phyloP scores from a whole-genome alignment of 2,329 filamentous ascomycete genomes.

The Drechslerella stenobrocha region DNA sequence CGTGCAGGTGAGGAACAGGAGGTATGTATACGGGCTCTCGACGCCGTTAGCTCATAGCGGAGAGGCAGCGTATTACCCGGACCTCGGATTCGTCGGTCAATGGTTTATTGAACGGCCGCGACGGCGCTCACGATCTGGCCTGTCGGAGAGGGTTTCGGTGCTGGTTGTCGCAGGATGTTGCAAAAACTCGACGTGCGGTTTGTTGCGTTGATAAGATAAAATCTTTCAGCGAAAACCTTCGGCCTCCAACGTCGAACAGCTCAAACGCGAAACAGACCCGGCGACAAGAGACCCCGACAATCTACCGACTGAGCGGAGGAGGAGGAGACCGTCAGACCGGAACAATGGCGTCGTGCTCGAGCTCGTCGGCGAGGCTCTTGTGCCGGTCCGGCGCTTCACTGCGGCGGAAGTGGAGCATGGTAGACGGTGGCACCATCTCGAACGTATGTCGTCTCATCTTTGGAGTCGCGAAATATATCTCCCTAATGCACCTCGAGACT shows the following conservation, averaged over 20 bases:
- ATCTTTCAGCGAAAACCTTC: slow-evolving; percentile 11
- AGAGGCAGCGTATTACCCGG: background rate
- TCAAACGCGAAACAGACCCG: slow-evolving; percentile 8
- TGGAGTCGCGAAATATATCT: background rate
- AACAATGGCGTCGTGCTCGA: slow-evolving; percentile 37
- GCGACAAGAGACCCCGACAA: slow-evolving; percentile 7
- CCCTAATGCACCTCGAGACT: background rate
- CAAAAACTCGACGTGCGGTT: slow-evolving; percentile 7
- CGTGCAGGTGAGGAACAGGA: background rate
- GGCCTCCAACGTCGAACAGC: slow-evolving; percentile 3
- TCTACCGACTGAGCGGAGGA: slow-evolving; percentile 7
- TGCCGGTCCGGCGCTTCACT: slow-evolving; percentile 34
- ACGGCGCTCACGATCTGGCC: background rate
- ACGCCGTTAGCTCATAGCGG: slow-evolving; percentile 21
- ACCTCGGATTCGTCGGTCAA: slow-evolving; percentile 2
- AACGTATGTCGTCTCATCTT: slow-evolving; percentile 5
- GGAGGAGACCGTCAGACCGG: slow-evolving; percentile 1
- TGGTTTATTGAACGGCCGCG: slow-evolving; percentile 7
- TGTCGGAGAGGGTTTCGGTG: slow-evolving; percentile 16
- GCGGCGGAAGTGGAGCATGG: slow-evolving; percentile 23
- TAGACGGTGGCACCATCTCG: slow-evolving; percentile 11
- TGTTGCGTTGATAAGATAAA: slow-evolving; percentile 43
- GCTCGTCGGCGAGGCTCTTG: slow-evolving; percentile 42
- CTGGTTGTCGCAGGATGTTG: too few species aligned
- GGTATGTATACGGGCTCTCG: background rate